Evolutionary conservation across 2,329 filamentous ascomycete genomes (phyloP).

Genomic region (Xylaria sp.): DNA sequence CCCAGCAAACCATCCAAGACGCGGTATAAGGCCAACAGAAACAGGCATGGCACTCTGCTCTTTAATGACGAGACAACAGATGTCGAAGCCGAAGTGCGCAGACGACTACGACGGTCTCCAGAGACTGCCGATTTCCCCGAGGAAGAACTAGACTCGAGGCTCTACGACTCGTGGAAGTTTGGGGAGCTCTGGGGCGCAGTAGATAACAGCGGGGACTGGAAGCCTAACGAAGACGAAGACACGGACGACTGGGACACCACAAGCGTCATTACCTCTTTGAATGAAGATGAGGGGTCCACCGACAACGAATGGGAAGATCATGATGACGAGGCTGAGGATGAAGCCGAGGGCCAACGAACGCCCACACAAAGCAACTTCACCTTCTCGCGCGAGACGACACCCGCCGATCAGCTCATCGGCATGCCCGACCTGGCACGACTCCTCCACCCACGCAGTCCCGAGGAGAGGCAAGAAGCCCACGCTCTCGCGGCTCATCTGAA

Average conservation of each 20-base stretch:
- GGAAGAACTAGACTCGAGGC: constrained; percentile 73
- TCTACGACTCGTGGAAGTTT: constrained; percentile 86
- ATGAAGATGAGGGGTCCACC: constrained; percentile 57
- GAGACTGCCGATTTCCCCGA: constrained; percentile 62
- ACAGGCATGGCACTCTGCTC: constrained; percentile 61
- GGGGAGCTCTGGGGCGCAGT: constrained; percentile 87
- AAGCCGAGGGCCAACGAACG: constrained; percentile 68
- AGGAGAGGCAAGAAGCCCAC: constrained; percentile 83
- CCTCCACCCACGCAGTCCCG: constrained; percentile 79
- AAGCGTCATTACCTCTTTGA: constrained; percentile 72
- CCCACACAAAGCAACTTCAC: constrained; percentile 75
- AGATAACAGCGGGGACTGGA: constrained; percentile 84
- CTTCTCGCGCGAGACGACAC: constrained; percentile 61
- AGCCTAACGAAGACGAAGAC: constrained; percentile 59
- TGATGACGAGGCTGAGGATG: constrained; percentile 40
- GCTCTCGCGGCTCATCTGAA: constrained; percentile 83
- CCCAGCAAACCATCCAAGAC: constrained; percentile 32
- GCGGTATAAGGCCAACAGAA: constrained; percentile 58
- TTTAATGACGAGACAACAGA: constrained; percentile 75
- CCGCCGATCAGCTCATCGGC: constrained; percentile 72
- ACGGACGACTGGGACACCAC: constrained; percentile 77
- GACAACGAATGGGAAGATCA: constrained; percentile 60
- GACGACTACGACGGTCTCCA: constrained; percentile 59
- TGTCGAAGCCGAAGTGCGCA: constrained; percentile 81
- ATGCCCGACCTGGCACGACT: constrained; percentile 78